These are phyloP conservation scores for Marchantia paleacea DNA, from an alignment of 225 moss, liverwort and hornwort species.

Conservation along the genomic window DNA sequence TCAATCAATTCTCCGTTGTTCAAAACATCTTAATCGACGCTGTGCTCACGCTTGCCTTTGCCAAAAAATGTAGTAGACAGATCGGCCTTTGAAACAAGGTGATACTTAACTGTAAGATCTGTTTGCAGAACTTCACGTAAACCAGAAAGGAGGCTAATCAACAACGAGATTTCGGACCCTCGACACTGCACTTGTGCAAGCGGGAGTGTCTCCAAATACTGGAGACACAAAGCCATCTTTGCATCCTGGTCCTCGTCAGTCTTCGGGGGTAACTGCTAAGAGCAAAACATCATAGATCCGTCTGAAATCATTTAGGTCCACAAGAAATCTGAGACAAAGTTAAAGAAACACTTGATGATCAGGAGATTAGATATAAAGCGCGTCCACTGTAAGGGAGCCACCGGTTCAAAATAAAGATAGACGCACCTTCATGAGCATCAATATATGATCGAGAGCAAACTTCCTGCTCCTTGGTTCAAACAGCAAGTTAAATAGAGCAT, in stretches of 20 bases:
- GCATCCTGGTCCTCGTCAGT: constrained; percentile 74
- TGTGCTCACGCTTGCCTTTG: neutral
- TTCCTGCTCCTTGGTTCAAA: constrained; percentile 57
- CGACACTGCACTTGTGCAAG: constrained; percentile 70
- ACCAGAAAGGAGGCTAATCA: constrained; percentile 64
- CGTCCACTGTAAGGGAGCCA: neutral
- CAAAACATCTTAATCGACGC: neutral
- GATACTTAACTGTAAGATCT: constrained; percentile 52
- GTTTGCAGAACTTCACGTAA: constrained; percentile 76
- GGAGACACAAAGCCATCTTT: constrained; percentile 66
- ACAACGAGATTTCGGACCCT: constrained; percentile 48
- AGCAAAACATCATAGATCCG: neutral
- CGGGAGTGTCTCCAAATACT: constrained; percentile 70
- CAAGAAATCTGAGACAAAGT: neutral
- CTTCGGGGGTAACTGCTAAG: constrained; percentile 59
- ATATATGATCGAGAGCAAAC: constrained; percentile 65
- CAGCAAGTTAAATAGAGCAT: constrained; percentile 63
- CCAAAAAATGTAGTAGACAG: too few relatives aligned
- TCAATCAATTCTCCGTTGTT: neutral
- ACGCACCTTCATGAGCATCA: constrained; percentile 69
- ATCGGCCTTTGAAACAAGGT: neutral
- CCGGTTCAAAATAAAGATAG: neutral
- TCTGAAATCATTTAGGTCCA: neutral
- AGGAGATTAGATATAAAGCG: neutral
- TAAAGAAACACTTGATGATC: neutral